phyloP scores from a whole-genome alignment of 208 protist genomes.

The Porcisia deanei region DNA sequence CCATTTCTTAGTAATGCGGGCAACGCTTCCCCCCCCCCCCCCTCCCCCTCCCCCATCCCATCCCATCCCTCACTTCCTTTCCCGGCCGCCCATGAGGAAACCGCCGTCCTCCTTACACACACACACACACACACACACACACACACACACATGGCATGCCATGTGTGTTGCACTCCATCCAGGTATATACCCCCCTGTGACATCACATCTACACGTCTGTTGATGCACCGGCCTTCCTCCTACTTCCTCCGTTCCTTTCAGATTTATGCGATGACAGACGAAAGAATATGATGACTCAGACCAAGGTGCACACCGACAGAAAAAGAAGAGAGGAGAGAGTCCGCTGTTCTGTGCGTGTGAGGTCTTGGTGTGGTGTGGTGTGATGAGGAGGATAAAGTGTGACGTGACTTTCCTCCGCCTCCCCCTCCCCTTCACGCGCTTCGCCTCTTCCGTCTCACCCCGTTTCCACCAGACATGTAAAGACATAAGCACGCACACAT shows the following conservation, averaged over 20 bases:
- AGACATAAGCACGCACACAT: no score
- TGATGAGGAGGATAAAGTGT: neutral
- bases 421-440: neutral
- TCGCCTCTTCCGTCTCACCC: no score
- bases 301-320: no score
- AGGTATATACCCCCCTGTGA: neutral
- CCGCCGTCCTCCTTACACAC: neutral
- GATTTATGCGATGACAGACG: no score
- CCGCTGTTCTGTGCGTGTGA: neutral
- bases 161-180: neutral
- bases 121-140: neutral
- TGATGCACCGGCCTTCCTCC: no score
- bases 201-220: no score
- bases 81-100: no score
- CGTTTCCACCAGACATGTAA: no score
- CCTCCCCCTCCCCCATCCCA: neutral
- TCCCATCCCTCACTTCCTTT: neutral
- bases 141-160: neutral
- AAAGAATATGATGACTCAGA: no score
- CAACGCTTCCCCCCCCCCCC: neutral
- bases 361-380: neutral
- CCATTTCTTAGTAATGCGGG: neutral
- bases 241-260: no score
- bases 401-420: neutral
- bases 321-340: neutral